phyloP scores from a whole-genome alignment of 2,329 filamentous ascomycete species.

The Fusarium sp. region DNA sequence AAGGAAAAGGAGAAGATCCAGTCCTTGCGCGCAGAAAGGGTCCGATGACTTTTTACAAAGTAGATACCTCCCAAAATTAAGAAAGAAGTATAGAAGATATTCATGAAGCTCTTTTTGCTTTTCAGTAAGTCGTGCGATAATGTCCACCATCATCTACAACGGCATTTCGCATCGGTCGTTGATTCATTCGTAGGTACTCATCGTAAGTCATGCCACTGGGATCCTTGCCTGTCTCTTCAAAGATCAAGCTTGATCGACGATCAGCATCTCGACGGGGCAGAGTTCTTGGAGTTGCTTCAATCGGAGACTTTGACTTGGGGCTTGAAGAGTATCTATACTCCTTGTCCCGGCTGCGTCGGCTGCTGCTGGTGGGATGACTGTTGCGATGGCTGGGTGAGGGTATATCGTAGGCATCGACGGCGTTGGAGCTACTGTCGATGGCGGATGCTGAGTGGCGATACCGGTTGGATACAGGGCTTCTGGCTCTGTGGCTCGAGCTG shows the following conservation, averaged over 20 bases:
- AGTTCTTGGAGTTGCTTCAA: conserved; percentile 29
- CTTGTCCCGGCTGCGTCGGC: conserved; percentile 37
- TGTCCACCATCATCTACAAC: conserved; percentile 28
- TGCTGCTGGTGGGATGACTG: conserved; percentile 11
- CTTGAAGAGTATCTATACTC: conserved; percentile 43
- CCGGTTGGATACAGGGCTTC: conserved; percentile 34
- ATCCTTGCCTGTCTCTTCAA: conserved; percentile 25
- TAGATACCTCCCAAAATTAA: neutral
- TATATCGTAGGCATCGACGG: conserved; percentile 21
- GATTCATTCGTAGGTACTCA: conserved; percentile 32
- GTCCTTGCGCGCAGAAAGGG: neutral
- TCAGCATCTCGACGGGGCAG: conserved; percentile 16
- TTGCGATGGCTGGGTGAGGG: conserved; percentile 12
- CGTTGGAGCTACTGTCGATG: conserved; percentile 14
- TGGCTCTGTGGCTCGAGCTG: conserved; percentile 14
- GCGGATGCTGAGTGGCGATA: conserved; percentile 31
- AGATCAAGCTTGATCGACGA: conserved; percentile 26
- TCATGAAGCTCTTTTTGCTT: conserved; percentile 2
- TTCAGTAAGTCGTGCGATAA: conserved; percentile 23
- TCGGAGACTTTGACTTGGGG: conserved; percentile 21
- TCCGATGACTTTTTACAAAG: conserved; percentile 2
- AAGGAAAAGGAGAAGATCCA: neutral
- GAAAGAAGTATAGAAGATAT: neutral
- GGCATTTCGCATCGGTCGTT: conserved; percentile 21
- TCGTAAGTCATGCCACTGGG: conserved; percentile 33